Percentiles rank a stretch among this genome's conserved stretches.
Evolutionary conservation across 768 basidiomycete species (phyloP).

Genomic region (Phaffia australis): DNA sequence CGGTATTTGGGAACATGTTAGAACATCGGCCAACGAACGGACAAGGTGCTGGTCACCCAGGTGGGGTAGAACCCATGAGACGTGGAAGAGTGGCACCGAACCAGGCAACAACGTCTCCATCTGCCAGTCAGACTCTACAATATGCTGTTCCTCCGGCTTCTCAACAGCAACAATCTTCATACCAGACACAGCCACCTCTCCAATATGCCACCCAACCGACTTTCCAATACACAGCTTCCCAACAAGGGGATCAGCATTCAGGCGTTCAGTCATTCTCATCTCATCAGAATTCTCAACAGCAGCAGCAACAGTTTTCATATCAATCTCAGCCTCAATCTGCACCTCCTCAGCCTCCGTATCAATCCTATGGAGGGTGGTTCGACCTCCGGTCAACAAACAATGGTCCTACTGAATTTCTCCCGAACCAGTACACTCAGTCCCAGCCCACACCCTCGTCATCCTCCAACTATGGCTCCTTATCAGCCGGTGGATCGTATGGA

Average conservation of each 20-base stretch:
- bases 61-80: constrained; percentile 21
- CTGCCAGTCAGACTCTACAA: background rate
- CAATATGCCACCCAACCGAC: constrained; percentile 2
- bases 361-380: background rate
- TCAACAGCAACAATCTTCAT: background rate
- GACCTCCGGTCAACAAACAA: background rate
- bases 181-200: background rate
- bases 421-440: background rate
- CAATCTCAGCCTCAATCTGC: background rate
- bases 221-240: constrained; percentile 10
- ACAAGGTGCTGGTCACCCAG: constrained; percentile 2
- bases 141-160: background rate
- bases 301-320: constrained; percentile 11
- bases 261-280: background rate
- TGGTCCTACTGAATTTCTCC: background rate
- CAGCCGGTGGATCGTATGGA: constrained; percentile 6
- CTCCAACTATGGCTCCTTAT: background rate
- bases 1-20: constrained; percentile 15
- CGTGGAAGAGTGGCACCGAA: constrained; percentile 2
- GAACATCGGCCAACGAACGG: constrained; percentile 14
- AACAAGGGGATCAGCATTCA: background rate
- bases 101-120: background rate
- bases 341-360: constrained; percentile 6
- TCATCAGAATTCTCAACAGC: background rate
- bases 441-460: background rate